Evolutionary conservation across 1,139 yeast species (phyloP).

Genomic region (Geotrichum candidum): DNA sequence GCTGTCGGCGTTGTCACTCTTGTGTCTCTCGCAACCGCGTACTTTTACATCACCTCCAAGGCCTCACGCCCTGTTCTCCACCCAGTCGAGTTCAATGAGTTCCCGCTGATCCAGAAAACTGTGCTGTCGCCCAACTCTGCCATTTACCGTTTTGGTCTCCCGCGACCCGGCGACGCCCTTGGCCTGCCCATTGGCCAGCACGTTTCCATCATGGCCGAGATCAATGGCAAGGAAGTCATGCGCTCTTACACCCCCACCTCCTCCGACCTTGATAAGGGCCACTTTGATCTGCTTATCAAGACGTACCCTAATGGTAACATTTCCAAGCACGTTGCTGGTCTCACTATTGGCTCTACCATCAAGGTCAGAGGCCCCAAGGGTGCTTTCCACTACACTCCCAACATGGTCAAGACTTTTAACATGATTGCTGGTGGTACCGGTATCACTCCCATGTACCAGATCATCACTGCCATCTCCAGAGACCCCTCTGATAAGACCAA

Average conservation of each 20-base stretch:
- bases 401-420: constrained; percentile 62
- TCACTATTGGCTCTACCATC: constrained; percentile 60
- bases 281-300: constrained; percentile 80
- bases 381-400: constrained; percentile 71
- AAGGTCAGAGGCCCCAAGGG: constrained; percentile 89
- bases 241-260: constrained; percentile 92
- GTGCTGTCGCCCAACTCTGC: constrained; percentile 73
- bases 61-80: constrained; percentile 46
- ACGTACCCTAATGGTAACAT: constrained; percentile 83
- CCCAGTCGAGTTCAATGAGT: constrained; percentile 61
- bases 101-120: constrained; percentile 73
- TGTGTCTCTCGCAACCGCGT: constrained; percentile 5
- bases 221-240: constrained; percentile 72
- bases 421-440: constrained; percentile 97
- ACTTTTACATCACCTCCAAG: constrained; percentile 4
- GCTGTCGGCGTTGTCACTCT: constrained; percentile 10
- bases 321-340: constrained; percentile 63
- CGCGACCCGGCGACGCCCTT: constrained; percentile 60
- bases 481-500: constrained; percentile 74
- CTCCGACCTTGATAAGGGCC: constrained; percentile 68
- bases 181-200: constrained; percentile 95
- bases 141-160: constrained; percentile 74
- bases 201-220: constrained; percentile 49
- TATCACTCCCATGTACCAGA: constrained; percentile 87
- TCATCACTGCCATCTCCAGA: constrained; percentile 67